Evolutionary conservation across 371 early-diverging fungal species (phyloP), one percentile per base, ranked within the genome.

Genomic region (Mucor irregularis): DNA sequence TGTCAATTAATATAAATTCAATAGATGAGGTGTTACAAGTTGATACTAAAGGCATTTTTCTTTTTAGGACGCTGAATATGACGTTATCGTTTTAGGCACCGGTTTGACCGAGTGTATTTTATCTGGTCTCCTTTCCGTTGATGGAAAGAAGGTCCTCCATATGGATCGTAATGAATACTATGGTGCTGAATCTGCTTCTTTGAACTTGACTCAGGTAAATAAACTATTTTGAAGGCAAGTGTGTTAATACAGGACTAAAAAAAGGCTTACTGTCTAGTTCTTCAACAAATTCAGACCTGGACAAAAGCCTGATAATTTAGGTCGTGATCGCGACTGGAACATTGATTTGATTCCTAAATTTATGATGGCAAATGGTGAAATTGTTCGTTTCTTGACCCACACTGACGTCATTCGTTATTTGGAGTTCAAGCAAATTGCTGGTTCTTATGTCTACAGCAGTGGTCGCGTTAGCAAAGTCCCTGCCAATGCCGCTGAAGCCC

Each of bases 271-370:
- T 48, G 9, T 34, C 2, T 39, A 54, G 94, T 86, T 98, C 42
- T 97, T 83, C 75, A 70, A 76, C 64, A 93, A 92, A 74, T 97
- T 96, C 82, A 88, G 93, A 53, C 58, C 73, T 56, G 91, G 84
- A 22, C 76, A 82, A 51, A 73, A 78, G 34, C 80, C 90, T 39
- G 69, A 70, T 6, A 53, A 66, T 26, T 81, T 92, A 48, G 98
- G 97, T 25, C 80, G 85, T 42, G 94, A 95, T 77, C 90, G 95
- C 51, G 97, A 99, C 78, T 99, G 91, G 78, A 96, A 93, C 79
- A 86, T 99, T 47, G 99, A 99, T 73, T 76, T 99, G 68, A 96
- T 99, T 53, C 99, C 99, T 61, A 99, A 99, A 83, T 97, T 99
- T 74, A 92, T 99, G 84, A 96, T 99, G 94, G 97, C 96, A 37